Conservation (phyloP, 2,329 filamentous ascomycete genomes). For the Colletotrichum sp. region DNA sequence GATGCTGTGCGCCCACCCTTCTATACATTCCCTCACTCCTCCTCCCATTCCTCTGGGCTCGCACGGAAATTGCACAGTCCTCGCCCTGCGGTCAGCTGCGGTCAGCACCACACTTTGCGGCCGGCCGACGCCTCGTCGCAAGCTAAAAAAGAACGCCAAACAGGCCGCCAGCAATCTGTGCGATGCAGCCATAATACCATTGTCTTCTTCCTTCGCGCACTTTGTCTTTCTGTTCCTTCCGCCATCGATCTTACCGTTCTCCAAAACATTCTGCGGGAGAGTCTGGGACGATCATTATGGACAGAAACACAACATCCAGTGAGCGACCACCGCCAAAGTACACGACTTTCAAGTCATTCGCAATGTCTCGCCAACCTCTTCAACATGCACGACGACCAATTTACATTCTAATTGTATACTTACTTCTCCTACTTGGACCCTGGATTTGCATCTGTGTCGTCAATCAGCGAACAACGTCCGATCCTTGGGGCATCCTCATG, state of each 20-base stretch:
- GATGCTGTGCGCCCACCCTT: conserved; percentile 4
- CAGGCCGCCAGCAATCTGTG: neutral
- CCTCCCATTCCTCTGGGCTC: neutral
- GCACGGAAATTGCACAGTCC: conserved; percentile 6
- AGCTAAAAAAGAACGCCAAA: conserved; percentile 14
- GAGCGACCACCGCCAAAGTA: conserved; percentile 6
- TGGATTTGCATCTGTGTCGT: conserved; percentile 15
- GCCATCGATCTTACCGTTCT: neutral
- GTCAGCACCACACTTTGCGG: conserved; percentile 15
- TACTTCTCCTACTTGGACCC: conserved; percentile 9
- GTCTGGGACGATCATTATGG: neutral
- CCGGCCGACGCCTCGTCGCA: conserved; percentile 10
- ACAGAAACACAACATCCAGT: neutral
- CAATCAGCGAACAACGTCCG: neutral
- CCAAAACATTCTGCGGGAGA: neutral
- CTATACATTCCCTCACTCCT: conserved; percentile 8
- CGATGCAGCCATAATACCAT: conserved; percentile 16
- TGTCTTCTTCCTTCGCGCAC: neutral
- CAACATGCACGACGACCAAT: conserved; percentile 11
- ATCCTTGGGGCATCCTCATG: conserved; percentile 5
- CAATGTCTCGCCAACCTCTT: conserved; percentile 10
- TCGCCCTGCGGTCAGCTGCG: conserved; percentile 20
- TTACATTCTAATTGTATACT: conserved; percentile 11
- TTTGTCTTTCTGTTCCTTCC: neutral
- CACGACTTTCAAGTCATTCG: neutral